Conservation (phyloP, 257 asterid species). For the Solanum megistacrolobum region DNA sequence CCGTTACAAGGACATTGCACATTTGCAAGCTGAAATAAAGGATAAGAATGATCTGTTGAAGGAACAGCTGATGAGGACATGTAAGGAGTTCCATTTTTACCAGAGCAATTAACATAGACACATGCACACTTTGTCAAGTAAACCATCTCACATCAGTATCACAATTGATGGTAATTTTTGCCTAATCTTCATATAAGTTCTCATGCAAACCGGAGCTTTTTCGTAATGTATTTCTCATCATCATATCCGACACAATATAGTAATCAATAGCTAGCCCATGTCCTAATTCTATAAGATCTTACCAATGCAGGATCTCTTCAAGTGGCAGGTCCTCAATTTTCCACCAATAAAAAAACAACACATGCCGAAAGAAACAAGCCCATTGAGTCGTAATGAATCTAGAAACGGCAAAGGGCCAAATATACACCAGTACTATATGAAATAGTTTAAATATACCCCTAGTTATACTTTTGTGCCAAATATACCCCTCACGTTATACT, state of each 20-base stretch:
- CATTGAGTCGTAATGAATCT: too few species aligned
- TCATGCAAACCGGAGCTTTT: background rate
- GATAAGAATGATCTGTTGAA: background rate
- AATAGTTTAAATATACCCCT: too few species aligned
- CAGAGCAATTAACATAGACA: too few species aligned
- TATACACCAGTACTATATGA: too few species aligned
- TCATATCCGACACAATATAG: background rate
- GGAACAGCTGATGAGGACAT: too few species aligned
- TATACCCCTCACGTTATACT: too few species aligned
- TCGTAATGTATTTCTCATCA: background rate
- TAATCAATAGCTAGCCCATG: background rate
- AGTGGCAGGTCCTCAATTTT: too few species aligned
- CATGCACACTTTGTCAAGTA: background rate
- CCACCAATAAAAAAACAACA: too few species aligned
- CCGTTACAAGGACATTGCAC: slow-evolving; percentile 91
- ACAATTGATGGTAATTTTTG: background rate
- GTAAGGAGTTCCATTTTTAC: too few species aligned
- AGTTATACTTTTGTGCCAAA: too few species aligned
- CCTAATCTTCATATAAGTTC: background rate
- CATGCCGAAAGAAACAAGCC: background rate
- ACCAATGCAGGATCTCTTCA: too few species aligned
- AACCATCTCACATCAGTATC: background rate
- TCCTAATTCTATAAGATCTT: background rate
- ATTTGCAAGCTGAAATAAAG: slow-evolving; percentile 48
- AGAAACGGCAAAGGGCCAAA: too few species aligned